Evolutionary conservation across 2,329 filamentous ascomycete species (phyloP).

Genomic region (Ophiostoma ulmi): DNA sequence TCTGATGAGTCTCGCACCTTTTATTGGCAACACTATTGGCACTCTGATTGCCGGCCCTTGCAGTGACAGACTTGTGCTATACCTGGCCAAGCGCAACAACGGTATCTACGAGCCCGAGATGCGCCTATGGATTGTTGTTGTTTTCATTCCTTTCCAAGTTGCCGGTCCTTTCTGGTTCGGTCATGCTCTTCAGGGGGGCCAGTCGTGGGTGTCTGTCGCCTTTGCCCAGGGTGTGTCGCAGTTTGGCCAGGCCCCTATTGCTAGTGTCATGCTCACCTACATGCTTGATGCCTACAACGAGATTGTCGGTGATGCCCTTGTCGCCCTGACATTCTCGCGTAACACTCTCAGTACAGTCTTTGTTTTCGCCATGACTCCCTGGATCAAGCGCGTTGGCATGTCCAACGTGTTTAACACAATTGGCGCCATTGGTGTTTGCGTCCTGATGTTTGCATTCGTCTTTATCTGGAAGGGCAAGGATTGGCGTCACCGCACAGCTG

Average conservation of each 20-base stretch:
- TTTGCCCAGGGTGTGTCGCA: constrained; percentile 26
- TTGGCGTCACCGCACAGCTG: constrained; percentile 18
- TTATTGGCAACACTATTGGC: constrained; percentile 38
- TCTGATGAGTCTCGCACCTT: constrained; percentile 37
- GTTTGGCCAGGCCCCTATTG: constrained; percentile 23
- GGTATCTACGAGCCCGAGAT: constrained; percentile 45
- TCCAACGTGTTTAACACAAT: constrained; percentile 26
- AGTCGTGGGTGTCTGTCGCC: constrained; percentile 27
- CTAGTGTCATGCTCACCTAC: constrained; percentile 25
- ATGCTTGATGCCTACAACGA: constrained; percentile 25
- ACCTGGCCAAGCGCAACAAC: constrained; percentile 37
- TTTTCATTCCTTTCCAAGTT: constrained; percentile 33
- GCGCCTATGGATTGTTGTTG: constrained; percentile 34
- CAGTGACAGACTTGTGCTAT: constrained; percentile 37
- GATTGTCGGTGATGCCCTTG: constrained; percentile 25
- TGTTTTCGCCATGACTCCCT: constrained; percentile 24
- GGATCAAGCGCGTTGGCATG: constrained; percentile 23
- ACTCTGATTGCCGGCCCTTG: constrained; percentile 34
- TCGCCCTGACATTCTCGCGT: constrained; percentile 24
- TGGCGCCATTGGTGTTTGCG: constrained; percentile 20
- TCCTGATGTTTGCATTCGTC: constrained; percentile 22
- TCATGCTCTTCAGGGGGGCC: constrained; percentile 24
- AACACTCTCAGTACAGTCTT: constrained; percentile 23
- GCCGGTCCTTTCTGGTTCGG: constrained; percentile 38
- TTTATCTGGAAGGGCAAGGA: constrained; percentile 25